phyloP scores from a whole-genome alignment of 2,329 filamentous ascomycete genomes.

The Pyricularia sp. region DNA sequence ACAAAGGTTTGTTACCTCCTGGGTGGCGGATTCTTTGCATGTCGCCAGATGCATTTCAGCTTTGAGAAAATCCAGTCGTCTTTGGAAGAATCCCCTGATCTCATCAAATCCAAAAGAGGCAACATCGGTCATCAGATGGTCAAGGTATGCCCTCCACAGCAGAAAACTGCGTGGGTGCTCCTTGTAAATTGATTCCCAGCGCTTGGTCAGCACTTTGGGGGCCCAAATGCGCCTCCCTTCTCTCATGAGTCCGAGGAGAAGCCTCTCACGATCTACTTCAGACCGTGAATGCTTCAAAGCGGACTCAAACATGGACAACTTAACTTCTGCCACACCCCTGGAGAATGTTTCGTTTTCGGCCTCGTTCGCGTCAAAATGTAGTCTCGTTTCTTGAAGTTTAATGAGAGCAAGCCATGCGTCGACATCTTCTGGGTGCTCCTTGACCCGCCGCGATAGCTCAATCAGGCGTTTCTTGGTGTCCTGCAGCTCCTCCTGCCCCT shows the following conservation, averaged over 20 bases:
- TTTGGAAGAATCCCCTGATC: constrained; percentile 44
- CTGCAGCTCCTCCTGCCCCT: constrained; percentile 18
- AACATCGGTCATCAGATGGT: constrained; percentile 59
- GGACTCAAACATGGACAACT: constrained; percentile 65
- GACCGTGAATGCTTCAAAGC: constrained; percentile 47
- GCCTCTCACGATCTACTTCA: constrained; percentile 36
- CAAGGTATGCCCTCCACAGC: constrained; percentile 62
- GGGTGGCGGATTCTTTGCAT: constrained; percentile 1
- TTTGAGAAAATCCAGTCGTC: constrained; percentile 36
- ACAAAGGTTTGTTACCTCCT: constrained; percentile 11
- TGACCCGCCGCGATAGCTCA: constrained; percentile 49
- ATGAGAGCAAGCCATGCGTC: constrained; percentile 69
- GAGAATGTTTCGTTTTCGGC: constrained; percentile 24
- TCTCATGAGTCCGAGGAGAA: constrained; percentile 57
- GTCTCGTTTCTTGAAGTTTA: constrained; percentile 54
- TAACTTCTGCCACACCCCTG: constrained; percentile 63
- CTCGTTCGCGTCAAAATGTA: neutral
- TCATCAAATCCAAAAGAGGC: constrained; percentile 54
- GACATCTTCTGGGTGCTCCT: constrained; percentile 52
- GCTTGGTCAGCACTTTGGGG: constrained; percentile 40
- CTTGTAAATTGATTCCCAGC: constrained; percentile 43
- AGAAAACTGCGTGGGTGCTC: constrained; percentile 43
- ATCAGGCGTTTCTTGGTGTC: constrained; percentile 39
- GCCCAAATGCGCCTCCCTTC: constrained; percentile 69
- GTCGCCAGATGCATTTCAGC: constrained; percentile 6